Percentiles rank a stretch among this genome's conserved stretches.
phyloP scores from a whole-genome alignment of 2,329 filamentous ascomycete species.

The Monosporascus sp. region DNA sequence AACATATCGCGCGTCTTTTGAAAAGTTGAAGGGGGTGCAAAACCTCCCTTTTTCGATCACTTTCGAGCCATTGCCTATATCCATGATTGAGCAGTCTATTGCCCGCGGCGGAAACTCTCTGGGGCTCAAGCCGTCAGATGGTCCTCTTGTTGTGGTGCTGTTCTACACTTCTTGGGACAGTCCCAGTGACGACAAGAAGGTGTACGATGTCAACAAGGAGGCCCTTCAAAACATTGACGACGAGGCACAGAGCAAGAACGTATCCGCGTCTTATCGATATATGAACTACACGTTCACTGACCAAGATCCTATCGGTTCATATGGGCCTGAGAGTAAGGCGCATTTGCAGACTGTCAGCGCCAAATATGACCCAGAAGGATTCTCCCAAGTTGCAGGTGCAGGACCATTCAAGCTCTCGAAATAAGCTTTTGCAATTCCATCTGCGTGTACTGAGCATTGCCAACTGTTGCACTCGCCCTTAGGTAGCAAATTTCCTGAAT shows the following conservation, averaged over 20 bases:
- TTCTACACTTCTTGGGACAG: conserved; percentile 11
- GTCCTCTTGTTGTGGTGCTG: conserved; percentile 12
- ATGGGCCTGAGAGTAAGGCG: conserved; percentile 4
- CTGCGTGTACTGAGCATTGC: no score
- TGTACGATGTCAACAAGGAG: conserved; percentile 5
- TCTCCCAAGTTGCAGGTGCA: conserved; percentile 2
- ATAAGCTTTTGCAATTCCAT: not conserved
- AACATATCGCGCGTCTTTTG: conserved; percentile 4
- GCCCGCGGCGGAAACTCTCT: conserved; percentile 11
- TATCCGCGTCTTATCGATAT: conserved; percentile 2
- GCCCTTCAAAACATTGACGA: conserved; percentile 7
- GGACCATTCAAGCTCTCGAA: conserved; percentile 2
- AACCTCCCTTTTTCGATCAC: conserved; percentile 10
- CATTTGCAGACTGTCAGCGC: conserved; percentile 2
- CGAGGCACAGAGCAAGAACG: conserved; percentile 7
- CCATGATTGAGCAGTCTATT: conserved; percentile 8
- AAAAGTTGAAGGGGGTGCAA: conserved; percentile 5
- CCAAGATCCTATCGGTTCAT: conserved; percentile 4
- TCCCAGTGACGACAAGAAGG: conserved; percentile 8
- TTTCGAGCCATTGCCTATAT: conserved; percentile 12
- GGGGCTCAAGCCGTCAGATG: conserved; percentile 9
- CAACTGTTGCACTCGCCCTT: no score
- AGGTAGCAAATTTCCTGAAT: no score
- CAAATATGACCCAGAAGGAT: conserved; percentile 5
- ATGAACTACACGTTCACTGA: conserved; percentile 6